Evolutionary conservation across 2,329 filamentous ascomycete species (phyloP), one percentile per base, ranked within the genome.

Genomic region (Gaeumannomyces sp.): DNA sequence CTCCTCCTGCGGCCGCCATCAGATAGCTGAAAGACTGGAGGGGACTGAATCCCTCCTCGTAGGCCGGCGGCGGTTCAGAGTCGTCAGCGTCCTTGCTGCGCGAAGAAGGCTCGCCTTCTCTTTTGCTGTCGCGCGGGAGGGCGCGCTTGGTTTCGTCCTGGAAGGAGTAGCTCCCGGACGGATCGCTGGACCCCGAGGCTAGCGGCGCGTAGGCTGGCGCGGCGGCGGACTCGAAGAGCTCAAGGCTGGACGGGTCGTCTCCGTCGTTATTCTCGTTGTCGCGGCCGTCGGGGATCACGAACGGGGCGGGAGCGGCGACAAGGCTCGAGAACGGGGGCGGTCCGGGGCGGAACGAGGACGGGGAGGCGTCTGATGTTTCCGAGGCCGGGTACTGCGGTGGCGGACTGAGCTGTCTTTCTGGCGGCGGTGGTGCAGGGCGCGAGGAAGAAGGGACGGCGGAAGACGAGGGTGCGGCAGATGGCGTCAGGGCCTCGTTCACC

Each of bases 1-100:
- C 91, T 81, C 93, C 94, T 83, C 94, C 94, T 79, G 94, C 93
- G 76, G 93, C 91, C 79, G 95, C 93, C 95, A 99, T 99, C 76
- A 97, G 87, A 86, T 96, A 99, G 72, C 90, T 89, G 75, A 99
- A 99, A 65, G 92, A 92, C 67, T 90, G 85, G 76, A 99, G 87
- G 68, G 95, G 95, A 81, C 92, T 97, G 67, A 88, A 90, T 72
- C 94, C 93, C 86, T 98, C 94, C 70, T 91, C 93, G 77, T 99
- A 99, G 65, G 95, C 94, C 66, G 95, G 95, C 67, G 95, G 95
- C 66, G 94, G 94, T 80, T 98, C 95, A 78, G 87, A 85, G 79
- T 98, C 94, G 75, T 89, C 94, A 75, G 89, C 85, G 75, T 85
- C 86, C 76, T 95, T 95, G 69, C 73, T 72, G 71, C 86, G 87